Percentiles rank a stretch among this genome's conserved stretches.
phyloP scores from a whole-genome alignment of 495 filamentous ascomycete genomes.

The Cercophora sp. region DNA sequence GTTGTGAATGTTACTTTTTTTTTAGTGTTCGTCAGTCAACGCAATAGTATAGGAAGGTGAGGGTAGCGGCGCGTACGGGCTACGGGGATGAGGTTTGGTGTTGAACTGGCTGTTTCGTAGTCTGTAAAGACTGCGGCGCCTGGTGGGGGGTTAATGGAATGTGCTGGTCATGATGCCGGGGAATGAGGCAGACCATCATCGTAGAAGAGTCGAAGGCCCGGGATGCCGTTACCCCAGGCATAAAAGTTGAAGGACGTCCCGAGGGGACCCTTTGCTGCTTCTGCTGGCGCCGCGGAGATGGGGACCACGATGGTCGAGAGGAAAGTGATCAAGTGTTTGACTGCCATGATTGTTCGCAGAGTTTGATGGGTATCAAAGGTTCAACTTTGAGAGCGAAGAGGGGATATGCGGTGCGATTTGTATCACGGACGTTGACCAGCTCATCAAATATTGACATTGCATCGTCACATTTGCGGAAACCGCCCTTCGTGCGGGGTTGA shows the following conservation, averaged over 20 bases:
- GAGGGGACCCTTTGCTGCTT: neutral
- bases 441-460: no score
- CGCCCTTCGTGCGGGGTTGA: no score
- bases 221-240: conserved; percentile 9
- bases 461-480: no score
- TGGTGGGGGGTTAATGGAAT: neutral
- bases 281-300: neutral
- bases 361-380: no score
- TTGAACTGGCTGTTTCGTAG: conserved; percentile 1
- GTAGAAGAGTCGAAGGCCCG: conserved; percentile 2
- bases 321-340: neutral
- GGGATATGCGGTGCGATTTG: no score
- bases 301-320: neutral
- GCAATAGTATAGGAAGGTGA: no score
- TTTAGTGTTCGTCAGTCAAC: neutral
- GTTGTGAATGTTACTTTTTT: neutral
- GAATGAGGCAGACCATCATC: neutral
- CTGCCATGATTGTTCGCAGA: no score
- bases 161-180: no score
- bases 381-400: no score
- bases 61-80: neutral
- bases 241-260: conserved; percentile 2
- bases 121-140: conserved; percentile 2
- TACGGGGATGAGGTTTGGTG: neutral
- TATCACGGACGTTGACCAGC: no score